A percentile compares a stretch with the other conserved stretches of the same genome.
Conservation (phyloP, 2,329 filamentous ascomycete species). For the Trichoderma lentiforme region DNA sequence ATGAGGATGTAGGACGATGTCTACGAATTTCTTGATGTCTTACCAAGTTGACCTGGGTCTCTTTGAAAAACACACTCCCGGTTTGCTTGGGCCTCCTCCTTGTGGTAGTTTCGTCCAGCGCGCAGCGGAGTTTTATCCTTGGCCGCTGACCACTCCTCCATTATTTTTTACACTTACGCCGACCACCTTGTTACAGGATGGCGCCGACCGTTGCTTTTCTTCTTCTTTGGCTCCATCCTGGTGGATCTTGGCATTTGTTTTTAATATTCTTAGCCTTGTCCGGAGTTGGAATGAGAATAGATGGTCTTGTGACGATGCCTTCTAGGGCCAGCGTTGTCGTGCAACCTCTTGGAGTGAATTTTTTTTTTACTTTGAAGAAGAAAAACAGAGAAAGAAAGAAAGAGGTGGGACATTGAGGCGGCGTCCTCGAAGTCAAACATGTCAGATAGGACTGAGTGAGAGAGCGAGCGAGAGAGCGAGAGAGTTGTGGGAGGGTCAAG, state of each 20-base stretch:
- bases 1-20: slow-evolving; percentile 10
- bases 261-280: slow-evolving; percentile 20
- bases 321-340: slow-evolving; percentile 15
- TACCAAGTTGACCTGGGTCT: background rate
- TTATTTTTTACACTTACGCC: slow-evolving; percentile 13
- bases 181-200: slow-evolving; percentile 12
- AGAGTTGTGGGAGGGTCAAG: background rate
- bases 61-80: background rate
- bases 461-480: background rate
- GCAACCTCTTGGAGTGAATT: slow-evolving; percentile 6
- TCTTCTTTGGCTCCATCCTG: slow-evolving; percentile 18
- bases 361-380: background rate
- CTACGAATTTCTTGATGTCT: slow-evolving; percentile 8
- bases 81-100: background rate
- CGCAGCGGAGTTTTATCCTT: background rate
- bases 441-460: background rate
- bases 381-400: background rate
- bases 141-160: slow-evolving; percentile 11
- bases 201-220: slow-evolving; percentile 17
- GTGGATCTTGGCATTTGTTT: slow-evolving; percentile 19
- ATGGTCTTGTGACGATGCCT: slow-evolving; percentile 16
- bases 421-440: background rate
- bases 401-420: slow-evolving; percentile 14
- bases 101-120: slow-evolving; percentile 6
- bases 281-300: slow-evolving; percentile 21